Conservation (phyloP, 768 basidiomycete genomes). For the Pleurotus cornucopiae region DNA sequence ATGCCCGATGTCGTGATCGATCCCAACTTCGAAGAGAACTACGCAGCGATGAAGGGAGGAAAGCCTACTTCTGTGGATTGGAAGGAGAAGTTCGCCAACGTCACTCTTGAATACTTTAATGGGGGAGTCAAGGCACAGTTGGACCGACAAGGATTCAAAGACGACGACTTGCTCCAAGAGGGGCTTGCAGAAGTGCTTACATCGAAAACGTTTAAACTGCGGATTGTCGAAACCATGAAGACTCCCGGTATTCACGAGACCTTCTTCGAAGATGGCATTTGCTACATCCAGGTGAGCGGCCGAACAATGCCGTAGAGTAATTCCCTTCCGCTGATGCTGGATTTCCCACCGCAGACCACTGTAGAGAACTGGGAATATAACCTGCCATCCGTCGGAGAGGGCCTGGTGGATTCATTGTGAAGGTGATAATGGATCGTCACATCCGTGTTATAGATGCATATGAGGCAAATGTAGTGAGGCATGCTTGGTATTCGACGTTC, state of each 20-base stretch:
- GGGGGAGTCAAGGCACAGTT: slow-evolving; percentile 28
- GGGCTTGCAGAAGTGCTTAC: slow-evolving; percentile 30
- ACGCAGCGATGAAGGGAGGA: slow-evolving; percentile 26
- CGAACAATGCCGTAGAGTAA: neutral
- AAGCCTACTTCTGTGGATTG: neutral
- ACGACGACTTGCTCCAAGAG: slow-evolving; percentile 37
- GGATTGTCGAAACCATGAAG: slow-evolving; percentile 29
- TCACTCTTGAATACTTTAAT: slow-evolving; percentile 11
- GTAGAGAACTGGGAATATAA: neutral
- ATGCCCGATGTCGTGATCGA: slow-evolving; percentile 29
- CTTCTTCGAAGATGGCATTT: slow-evolving; percentile 28
- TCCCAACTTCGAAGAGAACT: slow-evolving; percentile 24
- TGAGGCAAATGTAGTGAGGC: no score
- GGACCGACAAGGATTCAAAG: slow-evolving; percentile 28
- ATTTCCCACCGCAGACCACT: neutral
- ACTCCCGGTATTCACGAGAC: slow-evolving; percentile 24
- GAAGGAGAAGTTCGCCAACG: slow-evolving; percentile 1
- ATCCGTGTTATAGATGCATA: no score
- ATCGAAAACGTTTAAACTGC: slow-evolving; percentile 33
- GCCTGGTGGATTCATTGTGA: neutral
- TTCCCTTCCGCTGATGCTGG: neutral
- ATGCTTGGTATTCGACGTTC: no score
- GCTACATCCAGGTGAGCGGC: slow-evolving; percentile 29
- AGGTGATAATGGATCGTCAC: neutral
- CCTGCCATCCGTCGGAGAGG: neutral